Base-by-base conservation (phyloP, 192 early-diverging fungal genomes). In the Diversispora eburnea region DNA sequence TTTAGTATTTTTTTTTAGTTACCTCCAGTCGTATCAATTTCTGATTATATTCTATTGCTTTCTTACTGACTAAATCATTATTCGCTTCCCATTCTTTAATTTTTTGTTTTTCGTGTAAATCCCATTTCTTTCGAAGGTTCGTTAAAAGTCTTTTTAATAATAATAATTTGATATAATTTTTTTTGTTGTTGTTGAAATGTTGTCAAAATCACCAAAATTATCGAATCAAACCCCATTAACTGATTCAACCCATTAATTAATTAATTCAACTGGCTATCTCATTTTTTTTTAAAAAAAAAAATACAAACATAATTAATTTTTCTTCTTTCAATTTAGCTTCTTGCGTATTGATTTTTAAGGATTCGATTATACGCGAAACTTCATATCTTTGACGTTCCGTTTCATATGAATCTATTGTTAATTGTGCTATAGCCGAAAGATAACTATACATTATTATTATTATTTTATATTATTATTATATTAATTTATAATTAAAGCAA, bases 81-180 rank as follows among this genome's bases (percentile, higher is more conserved):
- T 61, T 61, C 4, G 10, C 10, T 61, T 61, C 10, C 59, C 59
- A 61, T 61, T 61, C 59, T 8, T 61, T 61, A 41, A 61, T 10
- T 41, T 61, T 61, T 22, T 61, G 59, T 19, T 61, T 20, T 61
- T 61, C 59, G 10, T 39, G 9, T 10, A 20, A 19, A 8, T 61
- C 59, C 59, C 59, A 61, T 19, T 61, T 61, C 20, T 8, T 61
- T 61, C 59, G 20, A 5, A 61, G 20, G 8, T 22, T 61, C 2
- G 59, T 39, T 20, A 41, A 39, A 39, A 61, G 3, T 41, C 49
- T 51, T 8, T 8, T 12, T 51, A 5, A 51, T 51, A 51, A 51
- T 13, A 13, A 51, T 12, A 51, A 51, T 12, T 12, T 2, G 13
- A 3, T 12, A 33, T 33, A 33, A 1, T 33, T 33, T 33, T 33